A percentile compares a stretch with the other conserved stretches of the same genome.
These are phyloP conservation scores for Penicillium sp. DNA, from an alignment of 2,329 filamentous ascomycete species.

Conservation along the genomic window DNA sequence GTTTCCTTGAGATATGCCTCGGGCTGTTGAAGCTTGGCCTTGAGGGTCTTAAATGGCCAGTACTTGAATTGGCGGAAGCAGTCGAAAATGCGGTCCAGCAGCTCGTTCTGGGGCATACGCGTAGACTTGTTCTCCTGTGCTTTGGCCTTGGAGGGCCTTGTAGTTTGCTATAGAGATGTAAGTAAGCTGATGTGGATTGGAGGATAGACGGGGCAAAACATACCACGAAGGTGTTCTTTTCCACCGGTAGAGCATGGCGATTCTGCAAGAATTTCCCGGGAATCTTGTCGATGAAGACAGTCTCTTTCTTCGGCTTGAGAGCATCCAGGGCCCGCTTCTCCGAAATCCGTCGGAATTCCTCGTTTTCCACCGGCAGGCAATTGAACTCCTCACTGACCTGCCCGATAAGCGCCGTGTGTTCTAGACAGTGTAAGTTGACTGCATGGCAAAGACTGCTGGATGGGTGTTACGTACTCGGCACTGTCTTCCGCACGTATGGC, in stretches of 20 bases:
- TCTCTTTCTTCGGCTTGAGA: slow-evolving; percentile 57
- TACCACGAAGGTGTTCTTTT: slow-evolving; percentile 43
- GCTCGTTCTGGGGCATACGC: slow-evolving; percentile 81
- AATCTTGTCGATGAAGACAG: slow-evolving; percentile 47
- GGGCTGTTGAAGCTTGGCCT: slow-evolving; percentile 72
- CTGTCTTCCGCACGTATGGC: slow-evolving; percentile 56
- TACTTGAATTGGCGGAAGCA: slow-evolving; percentile 83
- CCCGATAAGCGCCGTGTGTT: slow-evolving; percentile 72
- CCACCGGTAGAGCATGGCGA: slow-evolving; percentile 48
- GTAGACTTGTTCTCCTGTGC: slow-evolving; percentile 75
- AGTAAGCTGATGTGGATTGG: slow-evolving; percentile 19
- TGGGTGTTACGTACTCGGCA: slow-evolving; percentile 57
- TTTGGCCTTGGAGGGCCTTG: slow-evolving; percentile 51
- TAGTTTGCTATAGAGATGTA: slow-evolving; percentile 36
- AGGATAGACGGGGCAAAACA: slow-evolving; percentile 18
- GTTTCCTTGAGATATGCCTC: slow-evolving; percentile 88
- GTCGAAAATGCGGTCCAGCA: slow-evolving; percentile 77
- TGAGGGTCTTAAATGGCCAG: slow-evolving; percentile 89
- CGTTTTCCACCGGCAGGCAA: slow-evolving; percentile 66
- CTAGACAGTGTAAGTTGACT: slow-evolving; percentile 40
- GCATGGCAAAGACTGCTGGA: not conserved
- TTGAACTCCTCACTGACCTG: slow-evolving; percentile 72
- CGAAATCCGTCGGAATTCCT: slow-evolving; percentile 62
- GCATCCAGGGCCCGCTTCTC: slow-evolving; percentile 55
- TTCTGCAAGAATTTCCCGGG: slow-evolving; percentile 54